Base-by-base conservation (phyloP, 495 filamentous ascomycete species). In the Hypoxylon subgilvum region DNA sequence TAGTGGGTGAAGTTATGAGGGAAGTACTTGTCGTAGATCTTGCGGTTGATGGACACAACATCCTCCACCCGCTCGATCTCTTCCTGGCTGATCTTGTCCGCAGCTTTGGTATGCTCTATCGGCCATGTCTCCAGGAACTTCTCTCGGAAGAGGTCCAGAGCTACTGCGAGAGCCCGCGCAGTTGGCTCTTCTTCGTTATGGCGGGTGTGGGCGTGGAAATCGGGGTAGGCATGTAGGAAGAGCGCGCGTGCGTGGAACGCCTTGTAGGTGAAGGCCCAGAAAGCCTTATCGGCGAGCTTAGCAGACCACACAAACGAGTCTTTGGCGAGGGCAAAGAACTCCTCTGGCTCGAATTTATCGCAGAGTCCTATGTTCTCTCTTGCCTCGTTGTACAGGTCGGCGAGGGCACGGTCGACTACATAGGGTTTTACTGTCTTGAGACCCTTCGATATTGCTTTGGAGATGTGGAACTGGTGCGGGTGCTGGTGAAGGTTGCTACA, bases 231-330 rank as follows among this genome's bases (percentile, higher is more conserved):
- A 14, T 45, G n/a, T 4, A 67, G 40, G 12, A 53, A 67, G 8
- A 65, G 13, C 1, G 30, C 27, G 3, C 65, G 41, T 0, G 61
- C 65, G 17, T 68, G 61, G 16, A 67, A 57, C 2, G 57, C 50
- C 8, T 57, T 64, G 41, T 67, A 63, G 0, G 64, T 67, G 18
- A 67, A 63, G 0, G 64, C 64, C 54, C 59, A 67, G 46, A 64
- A 65, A 49, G 19, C 57, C 42, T 12, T 0, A 30, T 1, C 31
- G 5, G 8, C n/a, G 3, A 34, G 3, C n/a, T 13, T 12, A 12
- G 5, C n/a, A 4, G 31, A 34, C 31, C 9, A 34, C 9, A 6
- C 31, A 13, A 6, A 34, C 7, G 48, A 65, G 2, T 68, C 58
- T 27, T 68, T 63, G 2, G 61, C 48, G 0, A 2, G 2, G 1